These are phyloP conservation scores for Paxillus involutus DNA, from an alignment of 768 basidiomycete genomes.

Conservation along the genomic window DNA sequence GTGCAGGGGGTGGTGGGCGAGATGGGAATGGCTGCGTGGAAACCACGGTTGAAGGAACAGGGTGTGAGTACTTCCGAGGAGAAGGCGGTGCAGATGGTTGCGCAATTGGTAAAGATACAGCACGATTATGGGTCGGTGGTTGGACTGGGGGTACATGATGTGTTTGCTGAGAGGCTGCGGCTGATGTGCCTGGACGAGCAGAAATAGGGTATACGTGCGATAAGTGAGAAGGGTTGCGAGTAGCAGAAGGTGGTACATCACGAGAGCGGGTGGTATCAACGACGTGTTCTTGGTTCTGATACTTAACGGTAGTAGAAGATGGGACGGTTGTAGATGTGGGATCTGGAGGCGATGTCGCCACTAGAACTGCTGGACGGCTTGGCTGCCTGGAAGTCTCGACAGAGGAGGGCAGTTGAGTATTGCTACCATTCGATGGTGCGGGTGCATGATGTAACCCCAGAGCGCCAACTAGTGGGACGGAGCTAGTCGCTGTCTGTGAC, in stretches of 20 bases:
- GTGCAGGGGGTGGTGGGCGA: slow-evolving; percentile 14
- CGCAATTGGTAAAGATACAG: slow-evolving; percentile 35
- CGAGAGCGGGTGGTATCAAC: slow-evolving; percentile 24
- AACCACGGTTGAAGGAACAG: slow-evolving; percentile 21
- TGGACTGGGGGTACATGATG: slow-evolving; percentile 22
- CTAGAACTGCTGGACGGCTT: slow-evolving; percentile 14
- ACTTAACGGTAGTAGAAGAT: slow-evolving; percentile 16
- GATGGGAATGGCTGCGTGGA: slow-evolving; percentile 32
- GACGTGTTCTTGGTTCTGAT: slow-evolving; percentile 17
- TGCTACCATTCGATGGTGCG: background rate
- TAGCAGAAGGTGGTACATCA: slow-evolving; percentile 12
- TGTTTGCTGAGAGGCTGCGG: slow-evolving; percentile 19
- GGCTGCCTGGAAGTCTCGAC: slow-evolving; percentile 20
- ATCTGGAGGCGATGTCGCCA: slow-evolving; percentile 16
- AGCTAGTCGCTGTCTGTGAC: background rate
- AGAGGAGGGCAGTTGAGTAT: slow-evolving; percentile 9
- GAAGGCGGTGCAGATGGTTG: slow-evolving; percentile 23
- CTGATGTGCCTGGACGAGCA: slow-evolving; percentile 19
- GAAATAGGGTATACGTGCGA: slow-evolving; percentile 23
- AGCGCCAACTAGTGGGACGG: slow-evolving; percentile 7
- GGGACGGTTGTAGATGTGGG: slow-evolving; percentile 3
- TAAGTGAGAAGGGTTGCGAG: slow-evolving; percentile 18
- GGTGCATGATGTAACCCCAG: slow-evolving; percentile 8
- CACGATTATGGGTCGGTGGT: slow-evolving; percentile 32
- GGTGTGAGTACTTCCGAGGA: slow-evolving; percentile 30